A percentile compares a stretch with the other conserved stretches of the same genome.
phyloP scores from a whole-genome alignment of 768 basidiomycete species.

The Paxillus involutus region DNA sequence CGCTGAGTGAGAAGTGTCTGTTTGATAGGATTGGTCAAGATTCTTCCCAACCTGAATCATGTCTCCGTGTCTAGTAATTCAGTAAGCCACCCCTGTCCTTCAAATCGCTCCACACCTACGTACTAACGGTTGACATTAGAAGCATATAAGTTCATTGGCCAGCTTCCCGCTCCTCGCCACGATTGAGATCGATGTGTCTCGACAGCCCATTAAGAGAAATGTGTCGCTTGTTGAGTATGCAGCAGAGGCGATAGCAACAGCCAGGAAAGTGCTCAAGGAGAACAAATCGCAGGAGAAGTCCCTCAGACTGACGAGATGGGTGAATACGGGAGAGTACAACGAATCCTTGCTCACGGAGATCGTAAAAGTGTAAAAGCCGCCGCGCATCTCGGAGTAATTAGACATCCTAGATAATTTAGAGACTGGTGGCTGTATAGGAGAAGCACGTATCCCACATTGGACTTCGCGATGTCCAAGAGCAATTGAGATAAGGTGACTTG shows the following conservation, averaged over 20 bases:
- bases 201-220: not conserved
- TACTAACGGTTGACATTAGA: not conserved
- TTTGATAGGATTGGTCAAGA: slow-evolving; percentile 4
- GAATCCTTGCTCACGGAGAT: not conserved
- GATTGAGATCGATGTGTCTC: not conserved
- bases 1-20: not conserved
- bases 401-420: slow-evolving; percentile 5
- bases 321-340: not conserved
- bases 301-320: not conserved
- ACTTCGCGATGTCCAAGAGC: too few species aligned
- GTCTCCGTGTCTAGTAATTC: not conserved
- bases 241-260: not conserved
- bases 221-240: not conserved
- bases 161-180: not conserved
- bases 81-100: not conserved
- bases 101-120: not conserved
- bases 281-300: slow-evolving; percentile 7
- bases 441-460: too few species aligned
- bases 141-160: not conserved
- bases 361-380: slow-evolving; percentile 3
- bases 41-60: slow-evolving; percentile 7
- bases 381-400: not conserved
- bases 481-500: not conserved
- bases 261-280: not conserved
- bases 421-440: slow-evolving; percentile 4